These are phyloP conservation scores for Leucogyrophana mollusca DNA, from an alignment of 768 basidiomycete genomes.

Conservation along the genomic window DNA sequence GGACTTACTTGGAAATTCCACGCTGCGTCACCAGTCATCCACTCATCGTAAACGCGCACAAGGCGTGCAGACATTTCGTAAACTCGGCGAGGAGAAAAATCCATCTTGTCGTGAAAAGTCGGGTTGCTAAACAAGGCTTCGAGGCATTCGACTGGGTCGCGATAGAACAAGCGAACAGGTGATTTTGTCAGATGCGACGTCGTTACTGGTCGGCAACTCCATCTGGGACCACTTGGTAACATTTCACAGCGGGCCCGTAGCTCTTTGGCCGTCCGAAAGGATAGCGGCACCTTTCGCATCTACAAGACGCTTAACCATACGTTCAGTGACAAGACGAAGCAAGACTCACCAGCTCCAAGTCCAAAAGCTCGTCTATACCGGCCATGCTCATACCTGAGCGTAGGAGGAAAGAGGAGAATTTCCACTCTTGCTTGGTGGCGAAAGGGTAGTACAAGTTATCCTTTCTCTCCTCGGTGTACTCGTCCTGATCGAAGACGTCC, in stretches of 20 bases:
- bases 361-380: slow-evolving; percentile 25
- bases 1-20: slow-evolving; percentile 24
- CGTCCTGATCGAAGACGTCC: slow-evolving; percentile 24
- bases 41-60: slow-evolving; percentile 18
- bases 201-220: slow-evolving; percentile 14
- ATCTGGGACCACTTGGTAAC: slow-evolving; percentile 24
- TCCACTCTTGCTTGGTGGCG: slow-evolving; percentile 29
- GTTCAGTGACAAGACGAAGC: neutral
- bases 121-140: slow-evolving; percentile 27
- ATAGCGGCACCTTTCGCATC: slow-evolving; percentile 18
- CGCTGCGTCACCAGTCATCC: slow-evolving; percentile 18
- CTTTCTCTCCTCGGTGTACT: slow-evolving; percentile 13
- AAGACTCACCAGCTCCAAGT: slow-evolving; percentile 22
- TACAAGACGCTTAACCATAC: slow-evolving; percentile 15
- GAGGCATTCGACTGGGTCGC: slow-evolving; percentile 26
- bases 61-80: slow-evolving; percentile 9
- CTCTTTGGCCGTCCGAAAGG: slow-evolving; percentile 26
- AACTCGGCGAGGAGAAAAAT: slow-evolving; percentile 13
- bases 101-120: slow-evolving; percentile 17
- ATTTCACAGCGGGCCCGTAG: slow-evolving; percentile 24
- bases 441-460: slow-evolving; percentile 33
- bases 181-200: slow-evolving; percentile 20
- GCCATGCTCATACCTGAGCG: slow-evolving; percentile 27
- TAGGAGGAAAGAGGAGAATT: slow-evolving; percentile 28
- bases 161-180: slow-evolving; percentile 23